Percentiles rank a stretch among this genome's conserved stretches.
Evolutionary conservation across 202 grass and related monocot genomes (phyloP).

Genomic region (Eragrostis tef): DNA sequence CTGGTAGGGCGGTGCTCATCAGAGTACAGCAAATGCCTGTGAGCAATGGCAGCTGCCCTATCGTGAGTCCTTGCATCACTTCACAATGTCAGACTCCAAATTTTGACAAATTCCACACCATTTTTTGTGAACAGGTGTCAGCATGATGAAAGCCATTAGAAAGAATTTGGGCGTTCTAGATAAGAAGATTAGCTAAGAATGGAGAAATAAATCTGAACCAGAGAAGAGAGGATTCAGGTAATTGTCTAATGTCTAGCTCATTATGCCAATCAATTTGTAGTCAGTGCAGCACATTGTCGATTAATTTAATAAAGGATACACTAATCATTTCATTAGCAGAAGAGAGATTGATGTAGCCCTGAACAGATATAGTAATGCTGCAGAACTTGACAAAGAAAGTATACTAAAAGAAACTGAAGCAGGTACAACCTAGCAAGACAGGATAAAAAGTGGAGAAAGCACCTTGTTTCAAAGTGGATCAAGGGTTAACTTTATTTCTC

Average conservation of each 20-base stretch:
- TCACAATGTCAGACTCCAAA: neutral
- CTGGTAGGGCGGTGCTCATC: neutral
- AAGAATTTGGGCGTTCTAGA: neutral
- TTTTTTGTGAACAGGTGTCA: neutral
- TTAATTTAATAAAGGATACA: neutral
- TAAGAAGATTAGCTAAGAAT: neutral
- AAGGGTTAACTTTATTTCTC: conserved; percentile 43
- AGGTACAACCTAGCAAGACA: neutral
- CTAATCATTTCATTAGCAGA: neutral
- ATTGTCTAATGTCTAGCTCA: neutral
- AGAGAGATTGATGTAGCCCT: neutral
- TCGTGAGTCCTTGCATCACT: neutral
- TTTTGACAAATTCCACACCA: neutral
- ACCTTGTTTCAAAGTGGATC: neutral
- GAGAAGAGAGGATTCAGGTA: neutral
- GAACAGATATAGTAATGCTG: neutral
- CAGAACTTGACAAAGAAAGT: neutral
- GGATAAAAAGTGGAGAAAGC: neutral
- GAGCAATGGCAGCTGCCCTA: neutral
- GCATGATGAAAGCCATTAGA: neutral
- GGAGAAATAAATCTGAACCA: neutral
- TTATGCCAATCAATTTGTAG: neutral
- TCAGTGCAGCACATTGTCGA: neutral
- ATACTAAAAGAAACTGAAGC: neutral
- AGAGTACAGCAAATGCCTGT: conserved; percentile 6